Evolutionary conservation across 179 eudicot species (phyloP).

Genomic region (Spergularia azorica): DNA sequence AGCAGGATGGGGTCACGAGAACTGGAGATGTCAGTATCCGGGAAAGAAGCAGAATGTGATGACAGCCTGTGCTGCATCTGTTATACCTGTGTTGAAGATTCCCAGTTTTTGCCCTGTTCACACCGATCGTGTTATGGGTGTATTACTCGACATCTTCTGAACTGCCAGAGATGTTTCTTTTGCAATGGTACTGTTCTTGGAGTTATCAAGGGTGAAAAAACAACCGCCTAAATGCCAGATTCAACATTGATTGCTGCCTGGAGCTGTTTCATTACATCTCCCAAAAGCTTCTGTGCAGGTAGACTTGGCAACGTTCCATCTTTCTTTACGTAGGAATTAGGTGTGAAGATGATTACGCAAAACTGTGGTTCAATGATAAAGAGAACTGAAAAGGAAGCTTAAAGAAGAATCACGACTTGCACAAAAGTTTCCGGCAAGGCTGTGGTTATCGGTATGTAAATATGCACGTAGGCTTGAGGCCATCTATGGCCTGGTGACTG

Average conservation of each 20-base stretch:
- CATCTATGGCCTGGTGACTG: slow-evolving; percentile 23
- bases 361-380: neutral
- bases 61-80: slow-evolving; percentile 74
- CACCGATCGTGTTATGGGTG: slow-evolving; percentile 83
- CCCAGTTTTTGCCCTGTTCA: slow-evolving; percentile 72
- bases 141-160: slow-evolving; percentile 85
- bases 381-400: slow-evolving; percentile 2
- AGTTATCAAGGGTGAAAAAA: slow-evolving; percentile 41
- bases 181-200: slow-evolving; percentile 70
- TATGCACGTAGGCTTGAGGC: slow-evolving; percentile 23
- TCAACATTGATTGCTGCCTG: neutral
- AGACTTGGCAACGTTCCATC: neutral
- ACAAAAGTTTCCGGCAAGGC: slow-evolving; percentile 1
- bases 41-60: slow-evolving; percentile 50
- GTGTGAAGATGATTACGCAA: neutral
- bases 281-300: neutral
- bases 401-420: slow-evolving; percentile 5
- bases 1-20: slow-evolving; percentile 47
- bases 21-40: slow-evolving; percentile 31
- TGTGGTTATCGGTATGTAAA: slow-evolving; percentile 22
- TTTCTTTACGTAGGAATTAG: neutral
- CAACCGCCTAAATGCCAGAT: neutral
- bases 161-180: slow-evolving; percentile 90
- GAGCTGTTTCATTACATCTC: neutral
- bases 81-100: slow-evolving; percentile 57